These are phyloP conservation scores for Phytopythium aichiense DNA, from an alignment of 352 stramenopile genomes.

Conservation along the genomic window DNA sequence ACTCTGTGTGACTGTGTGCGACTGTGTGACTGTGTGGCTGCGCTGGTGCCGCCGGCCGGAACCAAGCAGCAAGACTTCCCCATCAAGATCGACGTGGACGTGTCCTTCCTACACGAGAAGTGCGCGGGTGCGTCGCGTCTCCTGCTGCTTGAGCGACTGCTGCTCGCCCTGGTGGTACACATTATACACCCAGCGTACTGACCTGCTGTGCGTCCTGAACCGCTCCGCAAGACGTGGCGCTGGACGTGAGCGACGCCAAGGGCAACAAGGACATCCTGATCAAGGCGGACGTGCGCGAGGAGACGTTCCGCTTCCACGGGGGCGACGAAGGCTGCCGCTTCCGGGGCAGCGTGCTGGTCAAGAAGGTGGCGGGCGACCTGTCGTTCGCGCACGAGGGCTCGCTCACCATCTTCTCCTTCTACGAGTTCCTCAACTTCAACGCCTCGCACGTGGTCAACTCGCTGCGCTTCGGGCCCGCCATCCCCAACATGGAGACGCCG, in stretches of 20 bases:
- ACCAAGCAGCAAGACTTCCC: conserved; percentile 73
- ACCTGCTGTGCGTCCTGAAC: neutral
- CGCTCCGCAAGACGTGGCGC: conserved; percentile 46
- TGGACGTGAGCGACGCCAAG: conserved; percentile 85
- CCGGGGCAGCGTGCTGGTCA: conserved; percentile 56
- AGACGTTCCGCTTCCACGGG: conserved; percentile 23
- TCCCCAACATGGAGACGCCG: conserved; percentile 84
- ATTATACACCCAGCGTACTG: neutral
- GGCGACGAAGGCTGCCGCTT: conserved; percentile 77
- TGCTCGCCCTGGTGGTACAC: neutral
- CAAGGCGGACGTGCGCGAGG: conserved; percentile 53
- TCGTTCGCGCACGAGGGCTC: conserved; percentile 84
- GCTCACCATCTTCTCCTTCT: conserved; percentile 84
- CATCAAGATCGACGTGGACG: conserved; percentile 78
- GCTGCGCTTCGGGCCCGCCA: conserved; percentile 70
- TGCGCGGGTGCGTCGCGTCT: conserved; percentile 45
- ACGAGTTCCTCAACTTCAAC: conserved; percentile 89
- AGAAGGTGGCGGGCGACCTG: conserved; percentile 82
- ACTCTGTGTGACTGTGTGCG: neutral
- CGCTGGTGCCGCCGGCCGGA: neutral
- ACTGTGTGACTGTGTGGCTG: neutral
- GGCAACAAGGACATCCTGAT: conserved; percentile 83
- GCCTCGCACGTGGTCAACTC: conserved; percentile 80
- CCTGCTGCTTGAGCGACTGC: neutral
- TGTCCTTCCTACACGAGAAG: conserved; percentile 76